Base-by-base conservation (phyloP, 345 rosid genomes). In the Brassica incana region DNA sequence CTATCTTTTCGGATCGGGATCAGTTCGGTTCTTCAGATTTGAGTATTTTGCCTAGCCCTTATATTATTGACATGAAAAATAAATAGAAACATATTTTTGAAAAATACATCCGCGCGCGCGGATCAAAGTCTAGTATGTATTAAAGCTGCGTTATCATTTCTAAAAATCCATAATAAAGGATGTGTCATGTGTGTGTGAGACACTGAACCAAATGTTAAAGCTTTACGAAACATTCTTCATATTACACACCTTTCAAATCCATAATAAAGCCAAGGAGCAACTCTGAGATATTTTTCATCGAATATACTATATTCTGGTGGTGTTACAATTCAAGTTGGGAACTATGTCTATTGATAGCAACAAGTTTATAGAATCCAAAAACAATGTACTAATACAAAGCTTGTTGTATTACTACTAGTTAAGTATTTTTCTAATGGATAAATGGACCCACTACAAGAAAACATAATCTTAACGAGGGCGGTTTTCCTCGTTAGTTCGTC, bases 221-320 rank as follows among this genome's bases (percentile, higher is more conserved):
- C 83, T 80, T 69, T 80, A 80, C 35, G 50, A 69, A 80, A 80
- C 79, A 74, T 80, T 80, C 83, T 45, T 36, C 58, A 27, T 8
- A 45, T 59, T 35, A 62, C 62, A 56, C 59, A 74, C 58, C 71
- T 36, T 61, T 61, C 25, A 20, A 72, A 40, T 40, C 8, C n/a
- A 72, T 38, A 73, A 29, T 38, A 45, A 45, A 45, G 58, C 68
- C 63, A 56, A 9, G 38, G 45, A 27, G 5, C 5, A 12, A 8
- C 18, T 6, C 7, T 14, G 10, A 18, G 66, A 12, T 72, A 25
- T 60, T 23, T 65, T 2, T 33, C 30, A 36, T 7, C n/a, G 20
- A 72, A 8, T 63, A n/a, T 63, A 45, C 52, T 45, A 45, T 11
- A n/a, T 50, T 1, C 10, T 15, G 45, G 8, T 67, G 64, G 78